Percentiles rank a stretch among this genome's conserved stretches.
Conservation (phyloP, 2,329 filamentous ascomycete species). For the Sporothrix curviconia region DNA sequence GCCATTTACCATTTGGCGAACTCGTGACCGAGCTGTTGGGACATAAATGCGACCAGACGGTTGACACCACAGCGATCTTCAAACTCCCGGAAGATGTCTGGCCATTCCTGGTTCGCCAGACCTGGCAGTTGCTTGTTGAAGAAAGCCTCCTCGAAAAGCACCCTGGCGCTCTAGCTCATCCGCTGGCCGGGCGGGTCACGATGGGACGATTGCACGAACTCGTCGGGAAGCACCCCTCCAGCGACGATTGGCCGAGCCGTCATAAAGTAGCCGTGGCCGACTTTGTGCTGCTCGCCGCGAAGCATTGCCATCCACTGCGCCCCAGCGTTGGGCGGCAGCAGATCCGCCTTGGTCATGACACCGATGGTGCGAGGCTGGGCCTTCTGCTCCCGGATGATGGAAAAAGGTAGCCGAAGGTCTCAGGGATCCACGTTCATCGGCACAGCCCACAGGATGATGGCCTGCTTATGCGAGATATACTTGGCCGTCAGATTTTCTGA, state of each 20-base stretch:
- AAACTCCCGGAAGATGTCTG: slow-evolving; percentile 40
- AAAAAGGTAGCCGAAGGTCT: slow-evolving; percentile 66
- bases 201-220: not conserved
- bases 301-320: slow-evolving; percentile 60
- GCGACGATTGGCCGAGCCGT: slow-evolving; percentile 55
- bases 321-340: slow-evolving; percentile 45
- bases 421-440: slow-evolving; percentile 73
- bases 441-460: slow-evolving; percentile 70
- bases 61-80: slow-evolving; percentile 47
- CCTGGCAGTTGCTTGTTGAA: slow-evolving; percentile 34
- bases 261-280: slow-evolving; percentile 72
- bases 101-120: slow-evolving; percentile 38
- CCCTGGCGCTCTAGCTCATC: slow-evolving; percentile 47
- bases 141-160: slow-evolving; percentile 45
- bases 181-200: slow-evolving; percentile 20
- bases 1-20: slow-evolving; percentile 43
- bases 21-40: slow-evolving; percentile 45
- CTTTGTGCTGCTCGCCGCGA: slow-evolving; percentile 50
- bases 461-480: slow-evolving; percentile 63
- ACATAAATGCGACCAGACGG: slow-evolving; percentile 46
- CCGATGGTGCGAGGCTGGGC: slow-evolving; percentile 60
- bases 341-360: slow-evolving; percentile 80
- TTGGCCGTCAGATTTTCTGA: slow-evolving; percentile 59
- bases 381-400: slow-evolving; percentile 51
- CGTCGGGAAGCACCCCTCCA: slow-evolving; percentile 8